phyloP scores from a whole-genome alignment of 345 rosid genomes.

The Trapa incisa region DNA sequence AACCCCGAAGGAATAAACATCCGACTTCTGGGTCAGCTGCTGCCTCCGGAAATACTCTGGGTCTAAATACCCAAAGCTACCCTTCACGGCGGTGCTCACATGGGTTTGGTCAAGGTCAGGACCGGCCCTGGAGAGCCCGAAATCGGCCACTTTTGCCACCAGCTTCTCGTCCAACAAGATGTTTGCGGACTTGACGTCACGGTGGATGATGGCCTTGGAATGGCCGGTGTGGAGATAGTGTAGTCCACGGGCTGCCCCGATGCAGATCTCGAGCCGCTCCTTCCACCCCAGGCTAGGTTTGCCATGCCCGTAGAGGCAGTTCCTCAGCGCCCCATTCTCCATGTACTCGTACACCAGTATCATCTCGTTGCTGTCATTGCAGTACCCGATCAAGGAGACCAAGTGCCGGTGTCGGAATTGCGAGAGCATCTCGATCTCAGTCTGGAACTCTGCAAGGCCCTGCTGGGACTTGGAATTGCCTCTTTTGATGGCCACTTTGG shows the following conservation, averaged over 20 bases:
- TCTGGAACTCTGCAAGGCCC: conserved; percentile 64
- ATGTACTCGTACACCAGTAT: conserved; percentile 64
- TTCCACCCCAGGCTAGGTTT: conserved; percentile 56
- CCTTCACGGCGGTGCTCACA: conserved; percentile 92
- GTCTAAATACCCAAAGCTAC: conserved; percentile 84
- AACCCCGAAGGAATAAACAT: conserved; percentile 86
- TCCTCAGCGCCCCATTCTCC: conserved; percentile 67
- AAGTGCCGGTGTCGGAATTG: conserved; percentile 70
- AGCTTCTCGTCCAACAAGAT: conserved; percentile 60
- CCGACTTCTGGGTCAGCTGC: conserved; percentile 81
- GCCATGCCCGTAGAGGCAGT: conserved; percentile 51
- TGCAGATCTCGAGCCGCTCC: conserved; percentile 52
- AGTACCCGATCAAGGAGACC: conserved; percentile 69
- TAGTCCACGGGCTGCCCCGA: conserved; percentile 61
- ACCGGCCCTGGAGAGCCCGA: conserved; percentile 77
- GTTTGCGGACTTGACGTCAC: conserved; percentile 66
- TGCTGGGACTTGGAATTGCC: conserved; percentile 64
- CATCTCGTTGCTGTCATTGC: conserved; percentile 67
- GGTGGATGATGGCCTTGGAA: conserved; percentile 60
- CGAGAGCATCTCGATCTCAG: conserved; percentile 73
- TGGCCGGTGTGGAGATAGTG: conserved; percentile 66
- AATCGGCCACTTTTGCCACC: conserved; percentile 70
- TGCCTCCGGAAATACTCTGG: conserved; percentile 86
- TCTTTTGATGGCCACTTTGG: conserved; percentile 63
- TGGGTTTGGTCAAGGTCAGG: conserved; percentile 90